phyloP scores from a whole-genome alignment of 352 stramenopile genomes.

The Saprolegnia diclina region DNA sequence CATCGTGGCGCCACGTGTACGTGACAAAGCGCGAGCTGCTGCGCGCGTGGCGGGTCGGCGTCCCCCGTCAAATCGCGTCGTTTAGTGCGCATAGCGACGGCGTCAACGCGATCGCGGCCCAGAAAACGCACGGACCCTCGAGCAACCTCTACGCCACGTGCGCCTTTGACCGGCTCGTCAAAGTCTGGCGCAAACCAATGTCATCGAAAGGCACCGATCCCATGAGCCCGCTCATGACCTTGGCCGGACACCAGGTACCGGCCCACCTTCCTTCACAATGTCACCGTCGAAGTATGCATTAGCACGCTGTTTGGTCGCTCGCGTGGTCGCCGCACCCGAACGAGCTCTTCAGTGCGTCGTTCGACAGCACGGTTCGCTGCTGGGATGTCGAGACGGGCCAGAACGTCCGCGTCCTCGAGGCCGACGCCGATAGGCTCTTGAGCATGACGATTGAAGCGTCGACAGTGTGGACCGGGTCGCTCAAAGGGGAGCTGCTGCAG shows the following conservation, averaged over 20 bases:
- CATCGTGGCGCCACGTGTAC: conserved; percentile 20
- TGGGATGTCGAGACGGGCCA: conserved; percentile 90
- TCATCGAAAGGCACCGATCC: background rate
- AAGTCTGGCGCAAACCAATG: conserved; percentile 22
- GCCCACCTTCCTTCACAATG: background rate
- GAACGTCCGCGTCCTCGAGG: conserved; percentile 60
- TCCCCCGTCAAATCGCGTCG: background rate
- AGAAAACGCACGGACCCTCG: conserved; percentile 5
- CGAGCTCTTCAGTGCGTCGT: conserved; percentile 90
- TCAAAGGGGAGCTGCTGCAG: conserved; percentile 15
- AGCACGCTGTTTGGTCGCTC: conserved; percentile 90
- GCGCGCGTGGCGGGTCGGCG: conserved; percentile 4
- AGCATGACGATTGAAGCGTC: conserved; percentile 13
- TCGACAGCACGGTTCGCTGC: conserved; percentile 92
- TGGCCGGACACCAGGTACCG: conserved; percentile 14
- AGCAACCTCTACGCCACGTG: conserved; percentile 24
- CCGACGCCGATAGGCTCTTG: conserved; percentile 14
- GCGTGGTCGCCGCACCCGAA: conserved; percentile 81
- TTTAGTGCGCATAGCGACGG: conserved; percentile 4
- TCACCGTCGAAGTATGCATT: background rate
- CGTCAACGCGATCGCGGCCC: conserved; percentile 16
- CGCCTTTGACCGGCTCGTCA: conserved; percentile 17
- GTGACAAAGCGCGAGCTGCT: conserved; percentile 7
- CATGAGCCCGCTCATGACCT: background rate
- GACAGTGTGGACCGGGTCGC: conserved; percentile 16